Evolutionary conservation across 2,329 filamentous ascomycete species (phyloP), one percentile per base, ranked within the genome.

Genomic region (Apiospora marii): DNA sequence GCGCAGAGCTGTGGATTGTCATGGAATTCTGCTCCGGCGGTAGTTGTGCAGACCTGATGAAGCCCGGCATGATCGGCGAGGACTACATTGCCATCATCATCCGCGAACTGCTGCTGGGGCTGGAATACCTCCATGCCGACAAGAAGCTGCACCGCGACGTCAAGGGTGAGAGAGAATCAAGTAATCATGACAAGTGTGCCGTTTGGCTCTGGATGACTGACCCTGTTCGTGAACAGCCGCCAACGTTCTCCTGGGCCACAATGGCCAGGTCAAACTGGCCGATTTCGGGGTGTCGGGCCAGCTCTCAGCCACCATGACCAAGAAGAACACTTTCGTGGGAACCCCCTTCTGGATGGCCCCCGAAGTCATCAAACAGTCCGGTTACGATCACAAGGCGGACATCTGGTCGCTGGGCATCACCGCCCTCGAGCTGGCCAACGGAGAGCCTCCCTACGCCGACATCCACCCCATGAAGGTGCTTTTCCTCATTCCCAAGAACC

Each of bases 261-360:
- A 93, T 80, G 96, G 96, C 2, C 96, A 98, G 84, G 96, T 99
- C 77, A 99, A 99, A 83, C 87, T 98, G 72, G 96, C 96, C 19
- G 96, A 99, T 82, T 99, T 99, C 84, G 96, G 96, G 73, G 96
- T 99, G 8, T 98, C 96, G 0, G 96, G 96, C 41, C 96, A 98
- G 84, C 88, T 98, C 30, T 97, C 96, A 13, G 96, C 96, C 8
- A 99, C 96, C 69, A 98, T 98, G 95, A 98, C 96, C 74, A 98
- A 98, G 88, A 98, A 98, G 86, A 98, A 98, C 81, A 98, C 96
- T 0, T 99, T 98, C 82, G 96, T 99, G 44, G 96, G 96, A 46
- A 98, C 96, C 0, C 96, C 96, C 1, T 99, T 98, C 82, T 99
- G 96, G 96, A 99, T 99, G 96, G 96, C 96, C 3, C 96, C 96